Base-by-base conservation (phyloP, 495 filamentous ascomycete species). In the Penicillium samsonianum region DNA sequence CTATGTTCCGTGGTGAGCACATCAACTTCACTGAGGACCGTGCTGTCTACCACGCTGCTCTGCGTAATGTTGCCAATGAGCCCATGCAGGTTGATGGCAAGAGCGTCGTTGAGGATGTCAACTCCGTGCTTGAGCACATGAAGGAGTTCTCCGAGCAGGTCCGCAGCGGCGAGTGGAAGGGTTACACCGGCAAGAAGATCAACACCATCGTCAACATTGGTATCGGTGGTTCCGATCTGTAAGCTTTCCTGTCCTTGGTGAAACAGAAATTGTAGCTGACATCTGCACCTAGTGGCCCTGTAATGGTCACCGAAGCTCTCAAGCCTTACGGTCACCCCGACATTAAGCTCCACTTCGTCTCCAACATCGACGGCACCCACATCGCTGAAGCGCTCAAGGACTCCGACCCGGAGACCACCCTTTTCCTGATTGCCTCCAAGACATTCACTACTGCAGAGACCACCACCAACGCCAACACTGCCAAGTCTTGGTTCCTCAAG, bases 391-490 rank as follows among this genome's bases (percentile, higher is more conserved):
- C 94, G 46, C 84, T 98, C 17, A 87, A 86, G 68, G 69, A 86
- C 72, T 93, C 92, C 2, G 83, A 98, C 72, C 92, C 94, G 17
- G 94, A 98, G 78, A 97, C 95, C 43, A 97, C 93, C 28, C 86
- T 98, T 52, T 98, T 98, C 87, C 81, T 98, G 63, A 84, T 98
- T 67, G 94, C 94, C 48, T 97, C 93, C 73, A 98, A 98, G 85
- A 98, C 94, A 53, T 98, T 98, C 81, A 98, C 94, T 56, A 98
- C 94, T 7, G 94, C 94, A 47, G 94, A 98, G 82, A 98, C 94
- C 46, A 87, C 79, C 37, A 97, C 94, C 51, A 98, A 98, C 73
- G 95, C 94, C 70, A 96, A 95, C 81, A 88, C 89, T 40, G 94
- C 94, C 35, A 98, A 98, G 85, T 69, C 80, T 50, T 98, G 94